Evolutionary conservation across 2,329 filamentous ascomycete species (phyloP).

Genomic region (Colletotrichum caudatum): DNA sequence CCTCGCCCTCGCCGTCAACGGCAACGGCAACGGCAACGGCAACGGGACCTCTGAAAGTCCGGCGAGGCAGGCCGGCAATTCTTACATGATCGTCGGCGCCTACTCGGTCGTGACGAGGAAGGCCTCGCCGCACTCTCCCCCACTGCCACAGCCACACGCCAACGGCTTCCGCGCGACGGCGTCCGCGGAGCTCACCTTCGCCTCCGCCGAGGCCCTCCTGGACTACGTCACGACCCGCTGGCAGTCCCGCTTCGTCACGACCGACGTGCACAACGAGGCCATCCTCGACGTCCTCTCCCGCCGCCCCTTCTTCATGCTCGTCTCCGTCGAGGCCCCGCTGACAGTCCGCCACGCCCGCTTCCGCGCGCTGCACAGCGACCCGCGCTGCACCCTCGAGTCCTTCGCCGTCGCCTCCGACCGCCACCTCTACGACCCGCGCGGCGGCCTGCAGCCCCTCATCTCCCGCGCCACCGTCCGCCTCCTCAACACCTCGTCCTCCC

Average conservation of each 20-base stretch:
- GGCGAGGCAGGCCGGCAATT: neutral
- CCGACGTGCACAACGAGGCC: slow-evolving; percentile 79
- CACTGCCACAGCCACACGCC: slow-evolving; percentile 69
- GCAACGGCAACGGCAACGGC: neutral
- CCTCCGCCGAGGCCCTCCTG: slow-evolving; percentile 75
- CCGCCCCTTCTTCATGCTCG: slow-evolving; percentile 91
- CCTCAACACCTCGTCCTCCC: slow-evolving; percentile 82
- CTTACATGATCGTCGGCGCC: slow-evolving; percentile 20
- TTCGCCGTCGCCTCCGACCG: slow-evolving; percentile 74
- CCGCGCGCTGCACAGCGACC: slow-evolving; percentile 58
- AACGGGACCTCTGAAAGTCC: neutral
- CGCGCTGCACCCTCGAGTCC: slow-evolving; percentile 60
- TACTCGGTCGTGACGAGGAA: neutral
- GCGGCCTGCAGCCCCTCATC: slow-evolving; percentile 80
- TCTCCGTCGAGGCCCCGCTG: slow-evolving; percentile 92
- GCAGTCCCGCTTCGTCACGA: slow-evolving; percentile 87
- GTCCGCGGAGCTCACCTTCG: slow-evolving; percentile 60
- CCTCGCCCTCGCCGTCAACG: slow-evolving; percentile 10
- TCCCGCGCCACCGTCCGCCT: slow-evolving; percentile 86
- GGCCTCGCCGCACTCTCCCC: slow-evolving; percentile 41
- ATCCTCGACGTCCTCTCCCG: slow-evolving; percentile 80
- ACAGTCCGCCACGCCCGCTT: slow-evolving; percentile 86
- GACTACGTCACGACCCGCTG: slow-evolving; percentile 89
- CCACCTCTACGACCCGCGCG: slow-evolving; percentile 76
- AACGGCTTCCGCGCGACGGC: slow-evolving; percentile 64